A percentile compares a stretch with the other conserved stretches of the same genome.
These are phyloP conservation scores for Trichocomaceae sp. DNA, from an alignment of 2,329 filamentous ascomycete species.

Conservation along the genomic window DNA sequence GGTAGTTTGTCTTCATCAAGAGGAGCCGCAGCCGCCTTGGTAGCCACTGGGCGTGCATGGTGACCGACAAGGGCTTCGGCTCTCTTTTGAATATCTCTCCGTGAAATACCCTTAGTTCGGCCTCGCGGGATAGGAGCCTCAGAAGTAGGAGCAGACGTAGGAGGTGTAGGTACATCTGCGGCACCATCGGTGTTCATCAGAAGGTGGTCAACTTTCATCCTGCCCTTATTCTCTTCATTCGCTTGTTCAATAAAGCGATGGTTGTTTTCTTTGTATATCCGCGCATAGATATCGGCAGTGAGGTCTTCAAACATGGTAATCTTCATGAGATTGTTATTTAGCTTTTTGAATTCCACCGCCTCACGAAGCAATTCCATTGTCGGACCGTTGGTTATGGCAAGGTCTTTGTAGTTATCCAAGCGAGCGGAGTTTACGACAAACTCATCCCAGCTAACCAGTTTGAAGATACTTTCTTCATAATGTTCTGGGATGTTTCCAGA, in stretches of 20 bases:
- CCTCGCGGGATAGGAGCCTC: conserved; percentile 29
- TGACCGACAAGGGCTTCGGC: conserved; percentile 51
- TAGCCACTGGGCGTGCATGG: conserved; percentile 25
- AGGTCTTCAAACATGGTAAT: conserved; percentile 80
- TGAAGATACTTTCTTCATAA: conserved; percentile 60
- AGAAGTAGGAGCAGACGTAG: conserved; percentile 26
- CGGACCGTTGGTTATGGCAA: conserved; percentile 39
- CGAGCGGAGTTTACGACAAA: conserved; percentile 55
- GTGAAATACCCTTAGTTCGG: conserved; percentile 53
- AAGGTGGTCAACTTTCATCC: conserved; percentile 43
- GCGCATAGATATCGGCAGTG: conserved; percentile 82
- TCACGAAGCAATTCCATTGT: conserved; percentile 60
- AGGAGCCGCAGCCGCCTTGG: conserved; percentile 20
- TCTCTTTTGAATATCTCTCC: conserved; percentile 52
- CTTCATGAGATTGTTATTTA: conserved; percentile 86
- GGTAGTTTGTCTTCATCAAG: conserved; percentile 24
- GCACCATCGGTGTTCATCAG: conserved; percentile 34
- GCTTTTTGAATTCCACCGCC: conserved; percentile 62
- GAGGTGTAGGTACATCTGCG: conserved; percentile 25
- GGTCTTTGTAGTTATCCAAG: conserved; percentile 54
- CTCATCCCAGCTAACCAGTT: conserved; percentile 57
- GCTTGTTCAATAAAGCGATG: conserved; percentile 34
- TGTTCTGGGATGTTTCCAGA: conserved; percentile 52
- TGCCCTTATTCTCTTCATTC: conserved; percentile 41
- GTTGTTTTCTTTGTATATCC: conserved; percentile 38